Percentiles rank a stretch among this genome's conserved stretches.
Evolutionary conservation across 805 yeast genomes (phyloP).

Genomic region (Spathaspora hagerdaliae): DNA sequence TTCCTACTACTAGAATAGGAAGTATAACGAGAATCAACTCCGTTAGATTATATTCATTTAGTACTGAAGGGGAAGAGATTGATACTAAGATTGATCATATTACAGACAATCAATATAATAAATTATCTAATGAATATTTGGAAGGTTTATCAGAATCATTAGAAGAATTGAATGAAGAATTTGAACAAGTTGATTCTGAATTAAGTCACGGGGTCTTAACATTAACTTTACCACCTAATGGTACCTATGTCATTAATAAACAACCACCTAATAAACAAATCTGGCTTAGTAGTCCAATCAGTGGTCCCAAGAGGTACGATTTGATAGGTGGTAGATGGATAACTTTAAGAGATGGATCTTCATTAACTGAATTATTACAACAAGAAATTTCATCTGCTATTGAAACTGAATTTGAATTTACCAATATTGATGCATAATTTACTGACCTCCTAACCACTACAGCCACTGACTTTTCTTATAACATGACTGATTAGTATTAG

Average conservation of each 20-base stretch:
- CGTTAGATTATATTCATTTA: conserved; percentile 8
- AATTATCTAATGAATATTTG: conserved; percentile 59
- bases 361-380: conserved; percentile 31
- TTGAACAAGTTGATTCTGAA: conserved; percentile 70
- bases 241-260: conserved; percentile 89
- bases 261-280: conserved; percentile 98
- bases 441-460: too few relatives aligned
- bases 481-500: too few relatives aligned
- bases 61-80: conserved; percentile 53
- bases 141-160: conserved; percentile 64
- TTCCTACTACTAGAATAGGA: background rate
- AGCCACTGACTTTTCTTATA: too few relatives aligned
- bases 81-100: conserved; percentile 50
- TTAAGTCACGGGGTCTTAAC: conserved; percentile 85
- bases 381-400: conserved; percentile 29
- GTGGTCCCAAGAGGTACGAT: conserved; percentile 84
- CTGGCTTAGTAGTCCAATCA: conserved; percentile 90
- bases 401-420: conserved; percentile 11
- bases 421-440: too few relatives aligned
- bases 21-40: background rate
- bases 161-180: conserved; percentile 61
- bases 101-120: conserved; percentile 55
- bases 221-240: conserved; percentile 62
- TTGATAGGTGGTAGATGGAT: conserved; percentile 72
- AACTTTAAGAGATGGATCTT: conserved; percentile 59